Base-by-base conservation (phyloP, 2,329 filamentous ascomycete genomes). In the Penicillium sp. region DNA sequence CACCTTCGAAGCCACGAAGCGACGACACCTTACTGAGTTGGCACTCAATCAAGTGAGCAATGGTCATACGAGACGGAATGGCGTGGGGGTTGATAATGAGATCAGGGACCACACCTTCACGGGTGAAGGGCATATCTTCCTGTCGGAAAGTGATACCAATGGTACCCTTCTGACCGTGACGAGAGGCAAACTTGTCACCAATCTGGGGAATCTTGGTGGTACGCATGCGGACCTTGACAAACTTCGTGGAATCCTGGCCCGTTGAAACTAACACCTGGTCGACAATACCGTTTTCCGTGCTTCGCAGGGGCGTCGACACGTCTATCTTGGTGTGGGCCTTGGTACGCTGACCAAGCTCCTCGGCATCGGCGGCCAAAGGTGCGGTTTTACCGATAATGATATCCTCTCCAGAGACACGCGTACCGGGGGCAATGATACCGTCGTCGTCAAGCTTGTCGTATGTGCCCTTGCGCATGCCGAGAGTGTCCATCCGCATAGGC, bases 41-140 rank as follows among this genome's bases (percentile, higher is more conserved):
- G 84, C 95, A 99, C 82, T 99, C 95, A 74, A 99, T 96, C 85
- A 99, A 93, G 83, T 99, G 95, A 69, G 95, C 95, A 87, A 99
- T 99, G 3, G 96, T 99, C 95, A 99, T 99, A 86, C 95, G 95
- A 54, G 95, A 99, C 0, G 95, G 95, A 85, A 99, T 99, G 72
- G 95, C 96, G 83, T 99, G 95, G 1, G 95, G 95, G 77, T 99
- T 99, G 83, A 99, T 98, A 77, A 99, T 97, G 62, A 99, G 84
- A 77, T 99, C 96, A 0, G 96, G 95, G 0, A 89, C 90, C 53
- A 99, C 85, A 68, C 96, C 95, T 73, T 98, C 92, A 37, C 87
- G 83, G 3, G 92, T 95, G 76, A 99, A 99, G 0, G 96, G 96
- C 96, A 99, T 99, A 72, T 99, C 96, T 76, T 99, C 95, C 68